Conservation (phyloP, 2,329 filamentous ascomycete genomes). For the Biscogniauxia mediterranea region DNA sequence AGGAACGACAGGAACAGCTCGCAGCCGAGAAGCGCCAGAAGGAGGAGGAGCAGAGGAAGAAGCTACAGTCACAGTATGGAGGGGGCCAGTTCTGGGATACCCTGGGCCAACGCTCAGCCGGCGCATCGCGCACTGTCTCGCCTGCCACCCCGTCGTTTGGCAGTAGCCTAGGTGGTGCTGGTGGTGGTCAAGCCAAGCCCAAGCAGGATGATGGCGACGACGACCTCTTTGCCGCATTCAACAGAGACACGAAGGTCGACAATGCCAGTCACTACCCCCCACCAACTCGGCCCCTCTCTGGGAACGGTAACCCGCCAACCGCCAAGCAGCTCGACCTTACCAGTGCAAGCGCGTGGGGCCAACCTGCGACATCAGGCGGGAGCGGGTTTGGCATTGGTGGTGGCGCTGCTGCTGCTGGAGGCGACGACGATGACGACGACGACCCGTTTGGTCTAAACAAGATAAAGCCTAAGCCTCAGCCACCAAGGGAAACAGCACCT, state of each 20-base stretch:
- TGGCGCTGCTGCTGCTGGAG: constrained; percentile 75
- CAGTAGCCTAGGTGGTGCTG: constrained; percentile 20
- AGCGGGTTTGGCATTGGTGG: constrained; percentile 66
- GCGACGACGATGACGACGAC: constrained; percentile 70
- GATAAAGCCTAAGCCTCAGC: constrained; percentile 47
- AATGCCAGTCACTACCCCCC: constrained; percentile 65
- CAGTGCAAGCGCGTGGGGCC: constrained; percentile 53
- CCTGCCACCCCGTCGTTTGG: constrained; percentile 37
- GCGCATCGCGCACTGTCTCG: constrained; percentile 47
- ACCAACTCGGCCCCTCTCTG: constrained; percentile 39
- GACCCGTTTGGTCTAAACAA: constrained; percentile 82
- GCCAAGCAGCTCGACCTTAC: constrained; percentile 49
- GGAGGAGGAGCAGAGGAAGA: constrained; percentile 69
- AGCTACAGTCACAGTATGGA: constrained; percentile 76
- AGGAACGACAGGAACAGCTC: constrained; percentile 71
- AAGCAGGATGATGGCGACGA: constrained; percentile 48
- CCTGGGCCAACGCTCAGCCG: constrained; percentile 55
- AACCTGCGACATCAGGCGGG: constrained; percentile 32
- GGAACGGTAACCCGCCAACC: constrained; percentile 46
- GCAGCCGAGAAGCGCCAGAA: constrained; percentile 67
- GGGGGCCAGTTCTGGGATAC: constrained; percentile 74
- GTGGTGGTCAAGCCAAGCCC: constrained; percentile 28
- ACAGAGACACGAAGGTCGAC: constrained; percentile 64
- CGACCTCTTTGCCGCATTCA: constrained; percentile 67
- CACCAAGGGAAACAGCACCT: constrained; percentile 22